Evolutionary conservation across 192 early-diverging fungal genomes (phyloP).

Genomic region (Linnemannia exigua): DNA sequence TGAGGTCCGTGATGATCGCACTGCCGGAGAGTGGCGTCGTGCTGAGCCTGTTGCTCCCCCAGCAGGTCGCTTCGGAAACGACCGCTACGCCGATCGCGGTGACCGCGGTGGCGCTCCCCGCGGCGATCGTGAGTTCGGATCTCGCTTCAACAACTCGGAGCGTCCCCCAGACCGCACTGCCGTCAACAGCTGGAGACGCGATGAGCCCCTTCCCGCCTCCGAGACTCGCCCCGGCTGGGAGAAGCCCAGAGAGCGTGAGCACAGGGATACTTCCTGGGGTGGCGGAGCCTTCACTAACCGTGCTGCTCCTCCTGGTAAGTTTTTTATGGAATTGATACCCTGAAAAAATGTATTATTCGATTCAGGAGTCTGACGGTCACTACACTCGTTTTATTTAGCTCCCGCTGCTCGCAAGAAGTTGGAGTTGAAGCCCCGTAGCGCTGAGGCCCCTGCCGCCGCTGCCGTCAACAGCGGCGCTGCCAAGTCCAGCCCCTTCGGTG

Average conservation of each 20-base stretch:
- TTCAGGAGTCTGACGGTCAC: neutral
- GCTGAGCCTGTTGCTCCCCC: conserved; percentile 57
- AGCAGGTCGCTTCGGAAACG: conserved; percentile 57
- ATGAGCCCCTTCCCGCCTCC: conserved; percentile 35
- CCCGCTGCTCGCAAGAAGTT: conserved; percentile 64
- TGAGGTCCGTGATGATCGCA: conserved; percentile 70
- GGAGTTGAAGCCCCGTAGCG: conserved; percentile 66
- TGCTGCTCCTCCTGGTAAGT: conserved; percentile 41
- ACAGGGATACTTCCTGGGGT: conserved; percentile 61
- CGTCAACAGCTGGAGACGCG: conserved; percentile 56
- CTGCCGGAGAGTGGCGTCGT: conserved; percentile 72
- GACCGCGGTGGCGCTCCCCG: conserved; percentile 37
- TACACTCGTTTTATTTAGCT: neutral
- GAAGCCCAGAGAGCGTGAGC: conserved; percentile 56
- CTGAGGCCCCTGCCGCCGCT: conserved; percentile 33
- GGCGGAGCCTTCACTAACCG: conserved; percentile 45
- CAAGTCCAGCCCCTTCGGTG: conserved; percentile 76
- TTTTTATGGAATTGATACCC: neutral
- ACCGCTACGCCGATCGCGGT: conserved; percentile 59
- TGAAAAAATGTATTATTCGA: neutral
- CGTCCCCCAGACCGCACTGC: conserved; percentile 54
- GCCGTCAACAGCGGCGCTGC: conserved; percentile 30
- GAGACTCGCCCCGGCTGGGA: conserved; percentile 57
- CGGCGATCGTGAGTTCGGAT: conserved; percentile 56
- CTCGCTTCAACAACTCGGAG: conserved; percentile 49